Evolutionary conservation across 164 flowering plant genomes (phyloP).

Genomic region (Hamamelis virginiana): DNA sequence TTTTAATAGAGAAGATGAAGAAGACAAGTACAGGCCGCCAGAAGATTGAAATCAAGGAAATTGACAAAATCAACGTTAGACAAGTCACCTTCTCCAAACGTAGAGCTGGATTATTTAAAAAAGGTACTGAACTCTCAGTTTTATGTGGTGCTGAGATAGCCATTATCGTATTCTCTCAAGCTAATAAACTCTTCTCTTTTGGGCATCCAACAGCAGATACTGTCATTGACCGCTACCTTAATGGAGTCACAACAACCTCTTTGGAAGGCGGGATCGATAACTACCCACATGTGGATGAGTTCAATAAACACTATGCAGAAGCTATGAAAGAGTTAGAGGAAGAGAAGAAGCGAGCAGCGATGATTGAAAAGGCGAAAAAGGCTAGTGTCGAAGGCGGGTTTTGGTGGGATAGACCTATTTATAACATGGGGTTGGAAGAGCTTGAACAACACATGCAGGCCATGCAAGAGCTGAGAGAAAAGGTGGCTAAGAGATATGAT

Average conservation of each 20-base stretch:
- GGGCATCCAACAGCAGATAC: slow-evolving; percentile 37
- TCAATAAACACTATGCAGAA: too few species aligned
- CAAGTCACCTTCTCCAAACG: slow-evolving; percentile 51
- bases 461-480: too few species aligned
- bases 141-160: slow-evolving; percentile 40
- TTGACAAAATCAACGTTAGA: slow-evolving; percentile 18
- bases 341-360: slow-evolving; percentile 1
- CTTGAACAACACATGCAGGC: too few species aligned
- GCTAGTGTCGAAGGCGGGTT: background rate
- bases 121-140: slow-evolving; percentile 44
- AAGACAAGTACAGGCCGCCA: slow-evolving; percentile 10
- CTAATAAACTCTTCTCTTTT: slow-evolving; percentile 34
- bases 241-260: too few species aligned
- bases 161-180: slow-evolving; percentile 36
- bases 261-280: too few species aligned
- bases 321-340: background rate
- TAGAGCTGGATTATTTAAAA: slow-evolving; percentile 45
- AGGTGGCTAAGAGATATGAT: too few species aligned
- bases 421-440: too few species aligned
- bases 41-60: slow-evolving; percentile 15
- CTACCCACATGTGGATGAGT: too few species aligned
- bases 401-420: too few species aligned
- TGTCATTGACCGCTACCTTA: slow-evolving; percentile 27
- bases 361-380: slow-evolving; percentile 5
- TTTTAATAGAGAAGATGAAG: background rate